phyloP scores from a whole-genome alignment of 805 yeast species.

The Hanseniaspora meyeri region DNA sequence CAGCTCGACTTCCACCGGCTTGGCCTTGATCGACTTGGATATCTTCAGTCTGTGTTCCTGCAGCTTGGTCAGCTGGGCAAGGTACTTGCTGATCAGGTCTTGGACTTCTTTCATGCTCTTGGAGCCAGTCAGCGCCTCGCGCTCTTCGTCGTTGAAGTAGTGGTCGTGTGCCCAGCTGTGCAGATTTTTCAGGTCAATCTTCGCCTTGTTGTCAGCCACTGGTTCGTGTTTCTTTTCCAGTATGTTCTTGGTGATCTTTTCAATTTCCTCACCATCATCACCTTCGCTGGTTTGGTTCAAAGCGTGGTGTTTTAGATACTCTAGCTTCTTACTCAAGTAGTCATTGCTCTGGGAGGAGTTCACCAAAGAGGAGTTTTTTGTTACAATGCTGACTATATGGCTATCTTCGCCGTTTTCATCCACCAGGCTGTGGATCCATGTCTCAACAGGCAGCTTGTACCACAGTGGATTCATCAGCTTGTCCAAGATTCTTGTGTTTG shows the following conservation, averaged over 20 bases:
- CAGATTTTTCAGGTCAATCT: slow-evolving; percentile 28
- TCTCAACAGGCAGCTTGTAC: slow-evolving; percentile 51
- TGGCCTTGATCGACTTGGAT: slow-evolving; percentile 29
- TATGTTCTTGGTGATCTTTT: background rate
- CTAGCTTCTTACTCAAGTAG: slow-evolving; percentile 44
- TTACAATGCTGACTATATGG: slow-evolving; percentile 52
- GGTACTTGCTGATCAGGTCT: slow-evolving; percentile 33
- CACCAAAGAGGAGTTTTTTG: slow-evolving; percentile 45
- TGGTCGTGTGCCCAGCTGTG: slow-evolving; percentile 41
- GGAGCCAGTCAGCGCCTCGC: slow-evolving; percentile 31
- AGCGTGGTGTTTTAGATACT: slow-evolving; percentile 30
- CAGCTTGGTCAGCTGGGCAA: slow-evolving; percentile 38
- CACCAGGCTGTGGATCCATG: slow-evolving; percentile 47
- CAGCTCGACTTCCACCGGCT: slow-evolving; percentile 32
- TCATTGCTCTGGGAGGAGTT: slow-evolving; percentile 40
- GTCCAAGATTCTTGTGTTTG: slow-evolving; percentile 43
- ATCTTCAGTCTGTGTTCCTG: slow-evolving; percentile 35
- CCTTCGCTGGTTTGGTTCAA: slow-evolving; percentile 7
- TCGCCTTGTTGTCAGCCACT: slow-evolving; percentile 3
- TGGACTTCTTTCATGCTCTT: slow-evolving; percentile 30
- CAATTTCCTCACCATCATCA: background rate
- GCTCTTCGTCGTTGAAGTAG: slow-evolving; percentile 40
- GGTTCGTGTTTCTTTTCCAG: slow-evolving; percentile 12
- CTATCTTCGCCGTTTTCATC: slow-evolving; percentile 26
- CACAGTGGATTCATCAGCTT: slow-evolving; percentile 50